phyloP scores from a whole-genome alignment of 768 basidiomycete genomes.

The Dentipellis fragilis region DNA sequence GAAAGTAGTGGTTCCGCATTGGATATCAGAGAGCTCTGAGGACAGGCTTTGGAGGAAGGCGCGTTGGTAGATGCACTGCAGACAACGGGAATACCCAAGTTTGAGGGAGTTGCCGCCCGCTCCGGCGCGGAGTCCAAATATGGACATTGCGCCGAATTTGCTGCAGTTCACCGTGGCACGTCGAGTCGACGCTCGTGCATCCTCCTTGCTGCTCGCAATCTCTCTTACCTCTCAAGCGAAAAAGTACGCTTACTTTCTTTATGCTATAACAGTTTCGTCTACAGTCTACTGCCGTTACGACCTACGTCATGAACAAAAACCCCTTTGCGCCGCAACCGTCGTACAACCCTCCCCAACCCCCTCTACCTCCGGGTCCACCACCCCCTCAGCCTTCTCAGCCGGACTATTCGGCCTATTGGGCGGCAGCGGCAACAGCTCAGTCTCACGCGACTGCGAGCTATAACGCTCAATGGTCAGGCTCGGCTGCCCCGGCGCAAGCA shows the following conservation, averaged over 20 bases:
- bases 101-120: neutral
- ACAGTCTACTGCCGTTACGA: neutral
- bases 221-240: no score
- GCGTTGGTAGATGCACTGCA: no score
- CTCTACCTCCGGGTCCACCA: slow-evolving; percentile 72
- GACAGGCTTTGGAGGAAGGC: no score
- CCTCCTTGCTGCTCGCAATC: no score
- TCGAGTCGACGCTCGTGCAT: no score
- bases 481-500: slow-evolving; percentile 35
- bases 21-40: no score
- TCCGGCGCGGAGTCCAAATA: neutral
- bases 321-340: slow-evolving; percentile 64
- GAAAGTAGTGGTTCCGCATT: no score
- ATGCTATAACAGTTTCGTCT: neutral
- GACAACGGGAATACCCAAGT: no score
- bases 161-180: neutral
- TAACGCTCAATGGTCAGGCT: slow-evolving; percentile 51
- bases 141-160: neutral
- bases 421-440: slow-evolving; percentile 41
- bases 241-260: neutral
- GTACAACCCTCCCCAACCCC: slow-evolving; percentile 65
- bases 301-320: slow-evolving; percentile 70
- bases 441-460: slow-evolving; percentile 42
- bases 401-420: slow-evolving; percentile 76
- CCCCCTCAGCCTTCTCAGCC: slow-evolving; percentile 57